Conservation (phyloP, 331 rosid species). For the Quercus tomentella region DNA sequence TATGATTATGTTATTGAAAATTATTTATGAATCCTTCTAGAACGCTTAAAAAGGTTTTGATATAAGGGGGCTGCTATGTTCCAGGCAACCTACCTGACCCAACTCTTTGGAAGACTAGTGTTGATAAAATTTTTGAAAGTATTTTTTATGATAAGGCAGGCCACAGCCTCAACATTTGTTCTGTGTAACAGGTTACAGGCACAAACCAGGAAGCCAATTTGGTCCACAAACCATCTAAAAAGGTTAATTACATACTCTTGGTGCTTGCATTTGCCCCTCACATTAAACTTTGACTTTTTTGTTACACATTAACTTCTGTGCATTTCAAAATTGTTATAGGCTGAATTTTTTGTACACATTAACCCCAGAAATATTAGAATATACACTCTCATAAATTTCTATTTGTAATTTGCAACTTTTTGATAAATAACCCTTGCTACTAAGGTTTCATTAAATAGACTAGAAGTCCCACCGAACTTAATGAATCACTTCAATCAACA, state of each 20-base stretch:
- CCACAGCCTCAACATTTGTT: constrained; percentile 16
- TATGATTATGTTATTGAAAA: not conserved
- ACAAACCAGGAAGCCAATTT: constrained; percentile 55
- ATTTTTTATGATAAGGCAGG: not conserved
- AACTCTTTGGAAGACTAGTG: not conserved
- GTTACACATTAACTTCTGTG: not conserved
- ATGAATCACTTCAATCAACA: not conserved
- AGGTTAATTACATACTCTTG: constrained; percentile 36
- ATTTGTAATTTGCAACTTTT: not conserved
- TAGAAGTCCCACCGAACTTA: not conserved
- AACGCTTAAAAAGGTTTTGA: not conserved
- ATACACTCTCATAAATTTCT: not conserved
- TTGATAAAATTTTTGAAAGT: not conserved
- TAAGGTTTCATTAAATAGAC: not conserved
- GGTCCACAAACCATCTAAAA: constrained; percentile 75
- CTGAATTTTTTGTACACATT: not conserved
- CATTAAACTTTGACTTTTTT: not conserved
- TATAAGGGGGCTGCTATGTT: not conserved
- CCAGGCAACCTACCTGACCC: not conserved
- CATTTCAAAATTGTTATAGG: not conserved
- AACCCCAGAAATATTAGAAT: not conserved
- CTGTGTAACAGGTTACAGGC: constrained; percentile 55
- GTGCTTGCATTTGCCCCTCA: constrained; percentile 9
- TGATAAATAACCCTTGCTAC: too few species aligned
- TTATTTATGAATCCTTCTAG: not conserved